Evolutionary conservation across 768 basidiomycete genomes (phyloP).

Genomic region (Suillus spraguei): DNA sequence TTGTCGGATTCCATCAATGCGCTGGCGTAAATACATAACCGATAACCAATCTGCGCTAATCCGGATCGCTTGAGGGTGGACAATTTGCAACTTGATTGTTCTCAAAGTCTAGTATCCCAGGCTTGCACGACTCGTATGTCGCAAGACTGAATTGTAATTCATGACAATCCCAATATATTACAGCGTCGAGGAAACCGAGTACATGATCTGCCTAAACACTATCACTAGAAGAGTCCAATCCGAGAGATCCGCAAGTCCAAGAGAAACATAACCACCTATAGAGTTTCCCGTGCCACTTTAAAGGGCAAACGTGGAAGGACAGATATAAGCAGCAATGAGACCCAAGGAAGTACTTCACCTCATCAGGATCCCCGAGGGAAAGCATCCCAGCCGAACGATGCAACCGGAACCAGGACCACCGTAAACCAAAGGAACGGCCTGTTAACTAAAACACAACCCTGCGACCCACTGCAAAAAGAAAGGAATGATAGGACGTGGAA

Average conservation of each 20-base stretch:
- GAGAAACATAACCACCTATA: conserved; percentile 1
- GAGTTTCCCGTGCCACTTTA: conserved; percentile 1
- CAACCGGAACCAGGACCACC: conserved; percentile 6
- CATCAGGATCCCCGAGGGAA: conserved; percentile 1
- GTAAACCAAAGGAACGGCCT: conserved; percentile 2
- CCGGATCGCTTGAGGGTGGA: background rate
- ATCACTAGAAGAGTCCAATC: background rate
- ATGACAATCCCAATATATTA: background rate
- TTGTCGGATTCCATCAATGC: conserved; percentile 5
- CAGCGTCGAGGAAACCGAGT: background rate
- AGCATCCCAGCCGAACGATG: conserved; percentile 1
- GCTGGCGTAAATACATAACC: conserved; percentile 7
- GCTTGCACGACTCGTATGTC: background rate
- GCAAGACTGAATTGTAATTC: background rate
- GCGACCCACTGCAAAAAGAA: background rate
- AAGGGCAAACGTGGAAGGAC: conserved; percentile 3
- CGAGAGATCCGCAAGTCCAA: conserved; percentile 5
- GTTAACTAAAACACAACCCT: background rate
- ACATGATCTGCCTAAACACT: background rate
- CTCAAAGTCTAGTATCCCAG: background rate
- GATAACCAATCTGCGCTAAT: background rate
- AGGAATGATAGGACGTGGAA: background rate
- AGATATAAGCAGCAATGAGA: background rate
- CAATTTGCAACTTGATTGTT: background rate
- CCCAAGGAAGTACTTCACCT: background rate